Percentiles rank a stretch among this genome's conserved stretches.
phyloP scores from a whole-genome alignment of 345 rosid species.

The Excoecaria agallocha region DNA sequence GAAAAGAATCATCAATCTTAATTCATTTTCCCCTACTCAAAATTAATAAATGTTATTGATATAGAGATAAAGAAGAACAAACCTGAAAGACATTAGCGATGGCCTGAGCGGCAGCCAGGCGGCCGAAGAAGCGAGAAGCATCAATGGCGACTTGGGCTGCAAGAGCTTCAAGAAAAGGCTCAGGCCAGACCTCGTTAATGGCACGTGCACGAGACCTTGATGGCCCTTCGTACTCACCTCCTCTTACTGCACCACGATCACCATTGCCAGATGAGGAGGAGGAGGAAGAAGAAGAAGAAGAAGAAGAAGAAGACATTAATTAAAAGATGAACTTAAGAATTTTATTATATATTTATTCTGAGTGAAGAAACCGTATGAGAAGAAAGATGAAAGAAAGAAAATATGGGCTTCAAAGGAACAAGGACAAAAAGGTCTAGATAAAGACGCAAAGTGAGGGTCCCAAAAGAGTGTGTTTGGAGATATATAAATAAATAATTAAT shows the following conservation, averaged over 20 bases:
- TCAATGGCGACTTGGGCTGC: constrained; percentile 69
- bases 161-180: constrained; percentile 82
- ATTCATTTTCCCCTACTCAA: too few relatives aligned
- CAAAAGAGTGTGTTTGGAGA: not conserved
- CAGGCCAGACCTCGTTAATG: constrained; percentile 80
- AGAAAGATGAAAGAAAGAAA: constrained; percentile 30
- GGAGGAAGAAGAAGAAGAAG: constrained; percentile 29
- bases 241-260: constrained; percentile 22
- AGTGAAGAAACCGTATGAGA: not conserved
- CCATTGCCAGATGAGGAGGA: constrained; percentile 21
- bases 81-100: constrained; percentile 80
- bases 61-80: not conserved
- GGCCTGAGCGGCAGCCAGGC: constrained; percentile 70
- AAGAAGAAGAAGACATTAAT: constrained; percentile 31
- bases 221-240: constrained; percentile 57
- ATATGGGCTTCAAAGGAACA: constrained; percentile 38
- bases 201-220: constrained; percentile 51
- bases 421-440: constrained; percentile 65
- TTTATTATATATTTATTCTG: not conserved
- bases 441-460: constrained; percentile 71
- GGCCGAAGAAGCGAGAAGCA: constrained; percentile 52
- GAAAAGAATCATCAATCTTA: not conserved
- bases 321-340: not conserved
- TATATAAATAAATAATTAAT: not conserved
- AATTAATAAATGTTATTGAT: not conserved